Evolutionary conservation across 179 eudicot species (phyloP).

Genomic region (Drosera spatulata): DNA sequence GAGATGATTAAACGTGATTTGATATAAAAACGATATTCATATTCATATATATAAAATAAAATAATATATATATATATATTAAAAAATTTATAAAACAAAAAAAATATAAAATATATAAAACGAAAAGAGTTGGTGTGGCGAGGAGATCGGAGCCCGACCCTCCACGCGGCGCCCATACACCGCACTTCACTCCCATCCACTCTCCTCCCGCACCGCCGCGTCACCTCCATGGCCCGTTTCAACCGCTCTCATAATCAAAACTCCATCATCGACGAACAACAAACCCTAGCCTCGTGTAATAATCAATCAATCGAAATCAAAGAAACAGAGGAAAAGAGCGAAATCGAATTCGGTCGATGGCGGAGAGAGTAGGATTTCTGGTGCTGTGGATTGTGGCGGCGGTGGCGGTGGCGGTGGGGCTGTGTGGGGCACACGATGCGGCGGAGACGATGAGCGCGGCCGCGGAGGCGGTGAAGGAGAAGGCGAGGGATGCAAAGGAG

Average conservation of each 20-base stretch:
- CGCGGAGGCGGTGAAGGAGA: constrained; percentile 7
- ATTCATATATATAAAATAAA: no score
- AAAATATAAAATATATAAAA: no score
- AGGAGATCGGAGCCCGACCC: no score
- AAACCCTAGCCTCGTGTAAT: no score
- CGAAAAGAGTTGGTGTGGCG: no score
- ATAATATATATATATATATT: no score
- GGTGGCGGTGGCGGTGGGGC: constrained; percentile 8
- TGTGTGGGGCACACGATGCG: constrained; percentile 9
- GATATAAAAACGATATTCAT: no score
- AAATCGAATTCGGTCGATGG: no score
- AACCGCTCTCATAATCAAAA: background rate
- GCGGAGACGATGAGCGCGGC: constrained; percentile 13
- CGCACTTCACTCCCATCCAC: background rate
- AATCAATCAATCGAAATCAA: no score
- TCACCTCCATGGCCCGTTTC: background rate
- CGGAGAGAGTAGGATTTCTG: constrained; percentile 7
- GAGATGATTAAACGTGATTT: no score
- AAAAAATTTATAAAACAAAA: no score
- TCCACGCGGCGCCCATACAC: background rate
- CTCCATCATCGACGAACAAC: background rate
- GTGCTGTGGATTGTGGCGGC: constrained; percentile 9
- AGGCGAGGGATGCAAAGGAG: no score
- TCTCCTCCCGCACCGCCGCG: background rate
- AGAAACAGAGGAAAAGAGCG: constrained; percentile 2